Conservation (phyloP, 306 rosid genomes). For the Prunus armeniaca region DNA sequence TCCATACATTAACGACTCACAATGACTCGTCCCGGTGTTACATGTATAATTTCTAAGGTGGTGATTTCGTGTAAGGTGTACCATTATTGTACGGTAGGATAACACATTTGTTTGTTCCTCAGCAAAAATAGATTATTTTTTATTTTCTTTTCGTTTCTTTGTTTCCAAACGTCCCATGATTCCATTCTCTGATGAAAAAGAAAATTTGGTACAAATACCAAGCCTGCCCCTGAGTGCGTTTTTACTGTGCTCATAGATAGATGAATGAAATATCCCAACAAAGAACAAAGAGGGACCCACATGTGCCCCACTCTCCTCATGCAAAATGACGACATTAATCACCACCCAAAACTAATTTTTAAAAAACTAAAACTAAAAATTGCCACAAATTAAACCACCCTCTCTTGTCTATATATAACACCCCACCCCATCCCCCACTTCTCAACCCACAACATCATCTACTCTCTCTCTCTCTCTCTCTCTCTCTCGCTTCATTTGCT, state of each 20-base stretch:
- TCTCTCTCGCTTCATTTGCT: not conserved
- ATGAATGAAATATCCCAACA: slow-evolving; percentile 24
- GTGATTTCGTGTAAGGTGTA: slow-evolving; percentile 1
- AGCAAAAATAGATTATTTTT: not conserved
- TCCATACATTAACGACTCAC: no score
- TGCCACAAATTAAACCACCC: not conserved
- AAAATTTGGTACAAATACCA: slow-evolving; percentile 18
- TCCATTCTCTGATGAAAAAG: slow-evolving; percentile 14
- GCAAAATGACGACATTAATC: slow-evolving; percentile 51
- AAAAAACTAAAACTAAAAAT: not conserved
- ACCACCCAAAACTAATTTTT: not conserved
- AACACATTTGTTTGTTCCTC: not conserved
- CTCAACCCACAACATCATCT: slow-evolving; percentile 32
- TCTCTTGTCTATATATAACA: slow-evolving; percentile 46
- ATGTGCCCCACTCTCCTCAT: slow-evolving; percentile 18
- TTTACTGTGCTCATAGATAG: slow-evolving; percentile 15
- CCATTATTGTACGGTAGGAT: slow-evolving; percentile 10
- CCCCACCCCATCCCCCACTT: slow-evolving; percentile 25
- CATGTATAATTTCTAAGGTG: not conserved
- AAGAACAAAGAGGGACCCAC: slow-evolving; percentile 12
- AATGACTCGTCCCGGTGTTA: no score
- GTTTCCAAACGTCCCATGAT: slow-evolving; percentile 38
- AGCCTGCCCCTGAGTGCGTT: slow-evolving; percentile 50
- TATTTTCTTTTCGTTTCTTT: slow-evolving; percentile 3
- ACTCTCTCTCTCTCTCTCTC: not conserved